Conservation (phyloP, 169 alveolate species). For the Eimeria acervulina region DNA sequence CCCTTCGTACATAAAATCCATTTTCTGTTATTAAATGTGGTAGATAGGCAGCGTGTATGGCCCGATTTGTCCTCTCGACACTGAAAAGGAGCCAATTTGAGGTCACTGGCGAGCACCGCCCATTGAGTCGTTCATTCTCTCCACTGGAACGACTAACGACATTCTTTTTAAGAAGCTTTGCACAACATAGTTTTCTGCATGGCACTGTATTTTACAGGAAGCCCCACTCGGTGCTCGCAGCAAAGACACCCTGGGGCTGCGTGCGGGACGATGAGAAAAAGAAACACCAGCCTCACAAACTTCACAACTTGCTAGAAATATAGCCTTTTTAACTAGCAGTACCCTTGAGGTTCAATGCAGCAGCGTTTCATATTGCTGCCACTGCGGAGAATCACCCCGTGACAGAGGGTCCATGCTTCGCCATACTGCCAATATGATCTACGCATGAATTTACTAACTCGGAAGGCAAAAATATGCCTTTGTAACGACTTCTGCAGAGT, state of each 20-base stretch:
- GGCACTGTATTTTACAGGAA: conserved; percentile 1
- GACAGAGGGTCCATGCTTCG: not conserved
- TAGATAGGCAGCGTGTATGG: not conserved
- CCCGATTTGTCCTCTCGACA: not conserved
- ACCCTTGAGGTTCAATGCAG: not conserved
- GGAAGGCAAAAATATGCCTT: not conserved
- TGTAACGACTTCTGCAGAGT: not conserved
- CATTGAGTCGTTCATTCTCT: not conserved
- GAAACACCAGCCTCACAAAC: not conserved
- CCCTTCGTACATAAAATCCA: conserved; percentile 82
- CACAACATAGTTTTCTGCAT: not conserved
- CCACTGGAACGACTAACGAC: not conserved
- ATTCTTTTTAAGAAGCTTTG: not conserved
- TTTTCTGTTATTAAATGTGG: not conserved
- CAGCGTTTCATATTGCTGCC: not conserved
- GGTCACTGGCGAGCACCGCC: not conserved
- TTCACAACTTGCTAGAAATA: not conserved
- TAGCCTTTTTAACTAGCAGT: too few relatives aligned
- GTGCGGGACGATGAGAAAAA: conserved; percentile 9
- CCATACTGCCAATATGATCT: not conserved
- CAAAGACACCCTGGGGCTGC: conserved; percentile 13
- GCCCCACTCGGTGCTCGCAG: conserved; percentile 60
- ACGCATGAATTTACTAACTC: not conserved
- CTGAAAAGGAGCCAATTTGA: not conserved
- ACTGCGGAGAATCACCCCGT: not conserved